Evolutionary conservation across 2,329 filamentous ascomycete species (phyloP), one percentile per base, ranked within the genome.

Genomic region (Arachnomyces sp.): DNA sequence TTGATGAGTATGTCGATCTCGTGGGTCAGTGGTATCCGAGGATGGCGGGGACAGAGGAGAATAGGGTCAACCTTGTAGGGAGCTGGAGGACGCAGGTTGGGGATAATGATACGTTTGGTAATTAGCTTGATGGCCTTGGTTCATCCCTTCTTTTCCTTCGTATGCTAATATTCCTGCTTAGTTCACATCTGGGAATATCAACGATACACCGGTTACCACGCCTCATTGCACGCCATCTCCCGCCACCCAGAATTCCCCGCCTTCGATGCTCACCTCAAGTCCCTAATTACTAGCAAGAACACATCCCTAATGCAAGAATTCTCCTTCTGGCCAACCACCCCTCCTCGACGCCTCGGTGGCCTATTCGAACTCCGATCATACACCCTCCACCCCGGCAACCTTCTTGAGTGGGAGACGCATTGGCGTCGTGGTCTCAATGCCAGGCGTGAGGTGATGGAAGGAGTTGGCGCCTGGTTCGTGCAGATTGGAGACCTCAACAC

Each of bases 141-240:
- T 7, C 4, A 4, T 14, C 36, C 14, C 6, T 6, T 14, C 28
- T 8, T 20, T 4, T 20, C 17, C 12, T n/a, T 39, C 52, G 5
- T 48, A 37, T 49, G 50, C 59, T 66, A 56, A 65, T 39, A n/a
- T 16, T 36, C 13, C 30, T 36, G n/a, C 17, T 15, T 41, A 96
- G 92, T 98, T 37, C 92, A 98, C 63, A 98, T 98, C 57, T 98
- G 92, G 92, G 92, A 98, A 65, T 98, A 98, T 65, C 89, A 96
- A 66, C 83, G 89, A 55, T 98, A 96, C 67, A 76, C 89, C 53
- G 92, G 92, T 45, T 96, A 96, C 65, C 92, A 98, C 65, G 80
- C 83, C 45, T 96, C 92, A 14, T 74, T 94, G 34, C 77, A 95
- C 69, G 78, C 76, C 52, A 94, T 96, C 50, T 79, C 85, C 45